phyloP scores from a whole-genome alignment of 1,284 basidiomycete genomes.

The Ceratobasidium sp. region DNA sequence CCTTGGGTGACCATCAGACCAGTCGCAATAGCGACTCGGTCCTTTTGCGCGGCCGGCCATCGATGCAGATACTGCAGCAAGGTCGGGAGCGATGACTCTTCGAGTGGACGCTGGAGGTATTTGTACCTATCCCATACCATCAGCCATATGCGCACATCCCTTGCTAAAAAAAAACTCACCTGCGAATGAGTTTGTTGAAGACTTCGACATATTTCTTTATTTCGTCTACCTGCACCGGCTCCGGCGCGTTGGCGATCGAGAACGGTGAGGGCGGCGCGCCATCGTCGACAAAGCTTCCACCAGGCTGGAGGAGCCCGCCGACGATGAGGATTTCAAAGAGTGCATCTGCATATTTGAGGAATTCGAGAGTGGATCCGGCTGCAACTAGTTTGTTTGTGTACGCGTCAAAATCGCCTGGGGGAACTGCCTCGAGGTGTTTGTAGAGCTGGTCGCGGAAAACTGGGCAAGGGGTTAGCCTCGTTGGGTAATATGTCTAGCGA shows the following conservation, averaged over 20 bases:
- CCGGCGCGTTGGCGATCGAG: conserved; percentile 81
- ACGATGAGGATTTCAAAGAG: conserved; percentile 95
- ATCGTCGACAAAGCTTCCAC: conserved; percentile 90
- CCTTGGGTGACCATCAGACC: conserved; percentile 86
- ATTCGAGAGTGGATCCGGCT: conserved; percentile 91
- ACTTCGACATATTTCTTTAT: conserved; percentile 93
- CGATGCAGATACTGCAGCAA: conserved; percentile 90
- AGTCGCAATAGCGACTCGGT: conserved; percentile 82
- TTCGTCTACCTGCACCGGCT: conserved; percentile 78
- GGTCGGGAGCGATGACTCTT: conserved; percentile 81
- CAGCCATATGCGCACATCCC: conserved; percentile 20
- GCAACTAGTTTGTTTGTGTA: conserved; percentile 86
- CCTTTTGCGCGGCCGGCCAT: conserved; percentile 76
- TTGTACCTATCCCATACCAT: conserved; percentile 75
- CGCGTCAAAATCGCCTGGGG: conserved; percentile 81
- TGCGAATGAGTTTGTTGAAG: conserved; percentile 92
- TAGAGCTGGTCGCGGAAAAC: conserved; percentile 96
- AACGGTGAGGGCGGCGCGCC: conserved; percentile 81
- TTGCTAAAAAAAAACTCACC: conserved; percentile 58
- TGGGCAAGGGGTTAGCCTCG: conserved; percentile 48
- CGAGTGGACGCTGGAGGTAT: conserved; percentile 95
- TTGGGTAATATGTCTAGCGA: background rate
- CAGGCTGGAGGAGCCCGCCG: conserved; percentile 94
- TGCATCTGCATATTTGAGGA: conserved; percentile 93
- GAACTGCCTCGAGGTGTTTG: conserved; percentile 90